Percentiles rank a stretch among this genome's conserved stretches.
phyloP scores from a whole-genome alignment of 371 early-diverging fungal genomes.

The Apophysomyces trapeziformis region DNA sequence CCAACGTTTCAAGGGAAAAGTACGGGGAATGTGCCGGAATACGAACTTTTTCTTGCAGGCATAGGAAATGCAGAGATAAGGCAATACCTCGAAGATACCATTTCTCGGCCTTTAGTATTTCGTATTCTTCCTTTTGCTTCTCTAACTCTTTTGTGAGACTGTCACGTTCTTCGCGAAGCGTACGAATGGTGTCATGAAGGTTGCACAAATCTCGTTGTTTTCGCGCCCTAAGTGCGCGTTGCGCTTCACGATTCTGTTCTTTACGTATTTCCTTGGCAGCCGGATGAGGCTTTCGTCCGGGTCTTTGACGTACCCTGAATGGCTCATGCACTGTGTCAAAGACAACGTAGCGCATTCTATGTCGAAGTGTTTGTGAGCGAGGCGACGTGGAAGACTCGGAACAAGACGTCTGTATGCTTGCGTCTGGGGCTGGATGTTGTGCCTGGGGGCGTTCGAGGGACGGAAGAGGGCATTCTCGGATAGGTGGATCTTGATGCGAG shows the following conservation, averaged over 20 bases:
- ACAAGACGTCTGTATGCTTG: too few species aligned
- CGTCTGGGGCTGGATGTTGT: too few species aligned
- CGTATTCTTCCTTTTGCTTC: constrained; percentile 56
- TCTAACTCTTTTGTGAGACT: constrained; percentile 52
- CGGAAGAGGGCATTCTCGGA: too few species aligned
- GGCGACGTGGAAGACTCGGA: too few species aligned
- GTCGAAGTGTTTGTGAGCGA: too few species aligned
- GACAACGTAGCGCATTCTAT: too few species aligned
- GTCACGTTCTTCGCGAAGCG: constrained; percentile 63
- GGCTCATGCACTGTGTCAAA: constrained; percentile 2
- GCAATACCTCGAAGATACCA: constrained; percentile 60
- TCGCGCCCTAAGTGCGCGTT: constrained; percentile 82
- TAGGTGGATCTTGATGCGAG: too few species aligned
- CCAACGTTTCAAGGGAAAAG: constrained; percentile 22
- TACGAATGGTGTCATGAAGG: constrained; percentile 68
- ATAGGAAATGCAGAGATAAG: constrained; percentile 43
- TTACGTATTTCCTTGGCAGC: constrained; percentile 74
- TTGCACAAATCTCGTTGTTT: constrained; percentile 73
- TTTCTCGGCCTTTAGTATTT: constrained; percentile 65
- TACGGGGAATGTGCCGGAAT: constrained; percentile 32
- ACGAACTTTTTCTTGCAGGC: constrained; percentile 30
- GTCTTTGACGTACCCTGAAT: constrained; percentile 64
- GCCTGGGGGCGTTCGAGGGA: too few species aligned
- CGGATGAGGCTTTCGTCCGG: constrained; percentile 84
- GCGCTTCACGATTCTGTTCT: constrained; percentile 84